A percentile compares a stretch with the other conserved stretches of the same genome.
Evolutionary conservation across 441 rosid genomes (phyloP).

Genomic region (Erysimum cheiri): DNA sequence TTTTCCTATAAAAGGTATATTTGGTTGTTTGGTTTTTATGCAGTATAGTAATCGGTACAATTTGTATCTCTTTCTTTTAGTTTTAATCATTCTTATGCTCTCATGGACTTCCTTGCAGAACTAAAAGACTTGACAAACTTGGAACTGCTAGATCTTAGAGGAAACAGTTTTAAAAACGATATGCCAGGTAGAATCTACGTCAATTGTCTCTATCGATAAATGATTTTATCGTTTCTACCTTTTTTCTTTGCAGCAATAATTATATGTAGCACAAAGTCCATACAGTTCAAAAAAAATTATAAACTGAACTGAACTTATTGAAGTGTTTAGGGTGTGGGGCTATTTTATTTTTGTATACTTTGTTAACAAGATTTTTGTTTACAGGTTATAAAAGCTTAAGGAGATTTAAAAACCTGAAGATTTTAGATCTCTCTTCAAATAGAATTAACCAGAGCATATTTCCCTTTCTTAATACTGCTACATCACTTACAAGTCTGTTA

Average conservation of each 20-base stretch:
- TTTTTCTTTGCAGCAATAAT: no score
- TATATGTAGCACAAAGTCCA: no score
- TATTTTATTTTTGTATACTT: not conserved
- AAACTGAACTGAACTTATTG: not conserved
- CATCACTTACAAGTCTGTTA: slow-evolving; percentile 21
- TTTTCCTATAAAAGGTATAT: slow-evolving; percentile 18
- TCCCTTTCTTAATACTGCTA: slow-evolving; percentile 29
- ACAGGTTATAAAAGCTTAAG: slow-evolving; percentile 29
- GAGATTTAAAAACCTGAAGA: slow-evolving; percentile 25
- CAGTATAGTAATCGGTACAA: not conserved
- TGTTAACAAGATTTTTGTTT: not conserved
- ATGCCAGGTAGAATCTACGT: no score
- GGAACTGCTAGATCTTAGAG: not conserved
- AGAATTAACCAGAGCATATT: slow-evolving; percentile 3
- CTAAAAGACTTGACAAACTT: slow-evolving; percentile 13
- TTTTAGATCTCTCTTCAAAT: slow-evolving; percentile 19
- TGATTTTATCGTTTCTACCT: no score
- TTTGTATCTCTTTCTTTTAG: not conserved
- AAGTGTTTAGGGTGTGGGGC: not conserved
- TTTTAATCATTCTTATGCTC: not conserved
- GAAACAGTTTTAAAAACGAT: no score
- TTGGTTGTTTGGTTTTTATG: slow-evolving; percentile 5
- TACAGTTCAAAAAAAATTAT: not conserved
- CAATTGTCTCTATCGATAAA: no score
- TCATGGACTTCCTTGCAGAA: slow-evolving; percentile 2